Evolutionary conservation across 345 rosid species (phyloP).

Genomic region (Corymbia maculata): DNA sequence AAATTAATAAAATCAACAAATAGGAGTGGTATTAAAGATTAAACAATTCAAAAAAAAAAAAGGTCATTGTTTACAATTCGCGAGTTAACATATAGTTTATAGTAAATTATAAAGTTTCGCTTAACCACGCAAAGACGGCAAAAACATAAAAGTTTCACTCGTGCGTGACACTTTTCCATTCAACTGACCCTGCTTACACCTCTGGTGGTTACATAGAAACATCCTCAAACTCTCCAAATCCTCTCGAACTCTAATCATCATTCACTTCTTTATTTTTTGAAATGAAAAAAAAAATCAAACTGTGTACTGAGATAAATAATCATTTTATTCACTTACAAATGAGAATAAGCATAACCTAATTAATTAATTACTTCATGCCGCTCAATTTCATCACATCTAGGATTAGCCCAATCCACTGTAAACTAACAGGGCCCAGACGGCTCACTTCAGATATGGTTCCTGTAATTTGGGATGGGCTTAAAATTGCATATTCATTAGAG

Average conservation of each 20-base stretch:
- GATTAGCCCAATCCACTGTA: too few species aligned
- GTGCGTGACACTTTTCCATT: too few species aligned
- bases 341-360: neutral
- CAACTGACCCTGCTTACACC: neutral
- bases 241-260: neutral
- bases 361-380: too few species aligned
- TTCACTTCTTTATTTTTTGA: neutral
- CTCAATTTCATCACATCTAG: too few species aligned
- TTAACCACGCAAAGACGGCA: fast-evolving
- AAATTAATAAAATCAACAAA: too few species aligned
- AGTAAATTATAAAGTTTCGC: neutral
- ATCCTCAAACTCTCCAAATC: neutral
- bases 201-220: neutral
- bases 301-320: too few species aligned
- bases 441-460: neutral
- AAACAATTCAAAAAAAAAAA: too few species aligned
- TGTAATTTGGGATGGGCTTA: neutral
- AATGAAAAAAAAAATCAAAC: too few species aligned
- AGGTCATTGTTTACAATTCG: neutral
- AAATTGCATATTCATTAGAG: neutral
- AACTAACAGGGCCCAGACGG: too few species aligned
- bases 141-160: too few species aligned
- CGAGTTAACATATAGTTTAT: too few species aligned
- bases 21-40: neutral
- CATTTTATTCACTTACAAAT: neutral